Conservation (phyloP, 1,284 basidiomycete species). For the Papiliotrema fonsecae region DNA sequence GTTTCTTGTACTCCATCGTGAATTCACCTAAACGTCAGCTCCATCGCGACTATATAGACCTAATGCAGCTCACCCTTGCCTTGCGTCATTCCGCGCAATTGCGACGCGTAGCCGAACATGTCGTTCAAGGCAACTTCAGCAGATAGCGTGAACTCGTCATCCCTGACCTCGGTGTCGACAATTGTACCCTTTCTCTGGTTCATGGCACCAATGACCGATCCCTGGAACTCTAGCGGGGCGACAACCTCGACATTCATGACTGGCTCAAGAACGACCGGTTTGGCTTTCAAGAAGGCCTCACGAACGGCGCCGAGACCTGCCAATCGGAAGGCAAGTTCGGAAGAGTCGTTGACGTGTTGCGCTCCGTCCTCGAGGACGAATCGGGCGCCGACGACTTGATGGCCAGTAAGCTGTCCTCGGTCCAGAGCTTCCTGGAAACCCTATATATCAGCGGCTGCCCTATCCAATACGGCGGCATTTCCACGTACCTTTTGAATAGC, state of each 20-base stretch:
- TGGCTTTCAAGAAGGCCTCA: slow-evolving; percentile 75
- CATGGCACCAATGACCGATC: slow-evolving; percentile 89
- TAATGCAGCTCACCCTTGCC: slow-evolving; percentile 77
- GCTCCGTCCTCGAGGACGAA: slow-evolving; percentile 90
- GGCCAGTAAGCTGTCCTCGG: slow-evolving; percentile 86
- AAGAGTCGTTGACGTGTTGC: slow-evolving; percentile 93
- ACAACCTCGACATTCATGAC: slow-evolving; percentile 99
- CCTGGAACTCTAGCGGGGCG: slow-evolving; percentile 95
- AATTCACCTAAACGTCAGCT: slow-evolving; percentile 62
- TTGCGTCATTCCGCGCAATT: slow-evolving; percentile 88
- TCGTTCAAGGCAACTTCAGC: slow-evolving; percentile 95
- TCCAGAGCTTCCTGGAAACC: slow-evolving; percentile 94
- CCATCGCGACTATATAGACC: not conserved
- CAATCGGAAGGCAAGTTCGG: slow-evolving; percentile 90
- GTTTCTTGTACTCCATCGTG: slow-evolving; percentile 92
- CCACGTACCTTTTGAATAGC: slow-evolving; percentile 79
- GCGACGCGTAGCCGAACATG: slow-evolving; percentile 97
- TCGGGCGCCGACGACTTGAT: slow-evolving; percentile 78
- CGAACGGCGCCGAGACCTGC: slow-evolving; percentile 89
- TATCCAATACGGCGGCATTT: not conserved
- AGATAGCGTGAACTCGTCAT: slow-evolving; percentile 90
- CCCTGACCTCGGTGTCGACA: slow-evolving; percentile 90
- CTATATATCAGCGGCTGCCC: slow-evolving; percentile 46
- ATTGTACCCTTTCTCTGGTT: slow-evolving; percentile 94
- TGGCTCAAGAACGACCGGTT: slow-evolving; percentile 85